Evolutionary conservation across 2,329 filamentous ascomycete genomes (phyloP).

Genomic region (Septoria linicola): DNA sequence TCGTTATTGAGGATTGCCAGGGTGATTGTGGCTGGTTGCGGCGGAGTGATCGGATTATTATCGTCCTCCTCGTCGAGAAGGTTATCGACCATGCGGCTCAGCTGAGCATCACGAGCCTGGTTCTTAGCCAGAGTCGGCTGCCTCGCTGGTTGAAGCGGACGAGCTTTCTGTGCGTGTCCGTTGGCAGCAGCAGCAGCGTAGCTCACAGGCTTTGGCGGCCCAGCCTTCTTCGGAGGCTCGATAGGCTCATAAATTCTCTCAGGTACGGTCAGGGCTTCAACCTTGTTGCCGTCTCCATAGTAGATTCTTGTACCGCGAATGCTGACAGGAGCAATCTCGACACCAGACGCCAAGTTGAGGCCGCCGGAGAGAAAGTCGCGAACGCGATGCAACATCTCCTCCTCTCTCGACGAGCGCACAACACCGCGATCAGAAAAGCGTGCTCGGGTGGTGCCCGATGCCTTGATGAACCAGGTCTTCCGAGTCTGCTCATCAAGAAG

Average conservation of each 20-base stretch:
- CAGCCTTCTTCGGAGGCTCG: constrained; percentile 10
- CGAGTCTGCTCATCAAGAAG: constrained; percentile 45
- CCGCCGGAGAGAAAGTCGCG: constrained; percentile 63
- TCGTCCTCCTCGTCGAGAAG: constrained; percentile 51
- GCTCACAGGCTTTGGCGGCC: constrained; percentile 31
- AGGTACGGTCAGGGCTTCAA: constrained; percentile 28
- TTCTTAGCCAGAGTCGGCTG: constrained; percentile 19
- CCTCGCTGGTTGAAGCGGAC: constrained; percentile 14
- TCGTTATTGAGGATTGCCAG: constrained; percentile 40
- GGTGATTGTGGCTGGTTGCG: constrained; percentile 38
- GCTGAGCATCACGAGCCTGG: constrained; percentile 45
- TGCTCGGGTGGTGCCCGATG: constrained; percentile 49
- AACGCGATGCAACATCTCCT: constrained; percentile 67
- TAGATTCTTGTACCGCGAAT: constrained; percentile 30
- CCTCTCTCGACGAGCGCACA: constrained; percentile 56
- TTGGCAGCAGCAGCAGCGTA: constrained; percentile 35
- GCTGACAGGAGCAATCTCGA: constrained; percentile 37
- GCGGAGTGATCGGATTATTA: constrained; percentile 48
- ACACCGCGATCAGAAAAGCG: constrained; percentile 52
- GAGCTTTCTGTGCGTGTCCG: constrained; percentile 23
- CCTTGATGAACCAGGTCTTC: constrained; percentile 53
- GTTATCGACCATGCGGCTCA: constrained; percentile 60
- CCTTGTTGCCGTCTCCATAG: constrained; percentile 25
- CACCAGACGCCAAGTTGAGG: constrained; percentile 55
- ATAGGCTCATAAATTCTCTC: constrained; percentile 46